These are phyloP conservation scores for Rutstroemia sp. DNA, from an alignment of 2,329 filamentous ascomycete genomes.

Conservation along the genomic window DNA sequence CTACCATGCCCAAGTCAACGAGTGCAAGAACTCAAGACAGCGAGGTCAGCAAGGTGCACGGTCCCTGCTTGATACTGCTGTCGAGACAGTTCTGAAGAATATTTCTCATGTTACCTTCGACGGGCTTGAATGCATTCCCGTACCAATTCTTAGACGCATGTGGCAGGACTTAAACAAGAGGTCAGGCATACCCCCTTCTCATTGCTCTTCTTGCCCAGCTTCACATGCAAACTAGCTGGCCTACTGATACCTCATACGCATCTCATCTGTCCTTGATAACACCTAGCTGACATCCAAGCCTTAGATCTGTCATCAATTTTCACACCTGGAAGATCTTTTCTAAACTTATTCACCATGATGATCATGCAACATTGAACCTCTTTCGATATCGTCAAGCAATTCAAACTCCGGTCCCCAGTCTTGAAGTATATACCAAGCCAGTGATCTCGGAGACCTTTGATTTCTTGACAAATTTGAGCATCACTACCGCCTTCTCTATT, in stretches of 20 bases:
- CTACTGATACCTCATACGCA: too few species aligned
- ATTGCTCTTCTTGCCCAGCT: neutral
- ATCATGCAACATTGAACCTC: constrained; percentile 14
- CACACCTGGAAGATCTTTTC: constrained; percentile 26
- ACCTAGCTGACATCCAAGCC: too few species aligned
- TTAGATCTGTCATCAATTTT: constrained; percentile 21
- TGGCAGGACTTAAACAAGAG: neutral
- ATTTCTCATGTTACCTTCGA: neutral
- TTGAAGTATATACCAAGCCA: constrained; percentile 22
- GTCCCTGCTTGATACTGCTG: neutral
- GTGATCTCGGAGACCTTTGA: constrained; percentile 26
- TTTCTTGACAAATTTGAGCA: constrained; percentile 27
- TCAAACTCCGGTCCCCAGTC: constrained; percentile 14
- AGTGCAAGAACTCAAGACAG: neutral
- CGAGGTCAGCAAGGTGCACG: neutral
- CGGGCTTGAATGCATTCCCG: neutral
- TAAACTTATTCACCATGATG: constrained; percentile 16
- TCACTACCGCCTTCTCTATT: constrained; percentile 22
- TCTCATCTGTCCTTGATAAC: too few species aligned
- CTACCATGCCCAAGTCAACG: neutral
- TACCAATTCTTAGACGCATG: neutral
- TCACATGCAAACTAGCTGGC: too few species aligned
- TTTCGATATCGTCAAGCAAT: constrained; percentile 24
- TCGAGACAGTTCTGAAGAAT: neutral
- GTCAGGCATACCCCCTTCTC: neutral